These are phyloP conservation scores for Ceratobasidium sp. DNA, from an alignment of 1,284 basidiomycete genomes.

Conservation along the genomic window DNA sequence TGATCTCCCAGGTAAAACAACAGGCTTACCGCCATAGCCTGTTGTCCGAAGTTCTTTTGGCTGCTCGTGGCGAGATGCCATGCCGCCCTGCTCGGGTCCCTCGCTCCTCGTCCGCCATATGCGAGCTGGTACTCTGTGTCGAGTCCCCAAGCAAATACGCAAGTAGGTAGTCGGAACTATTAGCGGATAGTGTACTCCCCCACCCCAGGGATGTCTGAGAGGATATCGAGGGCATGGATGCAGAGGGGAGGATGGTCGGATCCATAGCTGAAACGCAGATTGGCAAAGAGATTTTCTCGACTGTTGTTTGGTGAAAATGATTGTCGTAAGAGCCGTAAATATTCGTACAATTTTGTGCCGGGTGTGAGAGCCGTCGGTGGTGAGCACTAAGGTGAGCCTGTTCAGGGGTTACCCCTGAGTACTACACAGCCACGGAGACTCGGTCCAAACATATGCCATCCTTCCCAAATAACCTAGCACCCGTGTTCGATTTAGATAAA, in stretches of 20 bases:
- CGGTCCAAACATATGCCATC: constrained; percentile 4
- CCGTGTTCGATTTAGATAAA: background rate
- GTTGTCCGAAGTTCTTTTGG: background rate
- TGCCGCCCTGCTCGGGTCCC: background rate
- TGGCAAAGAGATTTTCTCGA: background rate
- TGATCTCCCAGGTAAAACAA: background rate
- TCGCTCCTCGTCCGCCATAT: background rate
- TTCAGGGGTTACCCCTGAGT: constrained; percentile 19
- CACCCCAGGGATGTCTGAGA: background rate
- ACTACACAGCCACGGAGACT: constrained; percentile 26
- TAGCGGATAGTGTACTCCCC: background rate
- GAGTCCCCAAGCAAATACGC: constrained; percentile 37
- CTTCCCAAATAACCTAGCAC: background rate
- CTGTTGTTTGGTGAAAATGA: background rate
- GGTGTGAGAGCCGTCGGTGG: background rate
- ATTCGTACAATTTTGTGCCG: background rate
- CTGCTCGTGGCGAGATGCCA: background rate
- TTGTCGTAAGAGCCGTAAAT: background rate
- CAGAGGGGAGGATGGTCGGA: background rate
- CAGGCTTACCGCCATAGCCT: background rate
- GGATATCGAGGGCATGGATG: constrained; percentile 17
- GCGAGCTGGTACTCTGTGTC: constrained; percentile 3
- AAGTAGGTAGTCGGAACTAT: constrained; percentile 5
- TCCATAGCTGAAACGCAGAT: constrained; percentile 14
- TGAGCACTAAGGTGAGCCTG: background rate